Percentiles rank a stretch among this genome's conserved stretches.
These are phyloP conservation scores for Hyphopichia buzzinii DNA, from an alignment of 1,139 yeast genomes.

Conservation along the genomic window DNA sequence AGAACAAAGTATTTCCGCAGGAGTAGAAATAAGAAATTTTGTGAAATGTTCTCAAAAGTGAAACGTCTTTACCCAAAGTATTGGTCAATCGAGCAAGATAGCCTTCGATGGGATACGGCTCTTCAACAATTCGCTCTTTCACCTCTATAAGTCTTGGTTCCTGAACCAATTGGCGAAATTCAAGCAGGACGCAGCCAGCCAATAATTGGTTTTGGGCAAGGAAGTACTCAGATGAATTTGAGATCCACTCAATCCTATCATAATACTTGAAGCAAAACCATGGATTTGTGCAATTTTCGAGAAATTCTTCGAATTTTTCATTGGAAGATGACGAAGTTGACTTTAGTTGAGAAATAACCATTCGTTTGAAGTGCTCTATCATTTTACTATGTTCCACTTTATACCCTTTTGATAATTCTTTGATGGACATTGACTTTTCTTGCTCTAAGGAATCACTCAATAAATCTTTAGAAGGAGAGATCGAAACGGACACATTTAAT, in stretches of 20 bases:
- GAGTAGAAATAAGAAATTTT: slow-evolving; percentile 64
- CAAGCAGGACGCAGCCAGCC: slow-evolving; percentile 37
- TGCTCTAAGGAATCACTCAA: slow-evolving; percentile 15
- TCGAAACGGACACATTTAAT: slow-evolving; percentile 41
- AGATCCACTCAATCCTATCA: slow-evolving; percentile 76
- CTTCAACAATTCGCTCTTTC: slow-evolving; percentile 23
- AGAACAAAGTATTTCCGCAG: slow-evolving; percentile 59
- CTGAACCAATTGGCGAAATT: slow-evolving; percentile 48
- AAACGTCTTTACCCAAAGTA: slow-evolving; percentile 43
- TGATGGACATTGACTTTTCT: slow-evolving; percentile 10
- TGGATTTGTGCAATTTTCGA: slow-evolving; percentile 21
- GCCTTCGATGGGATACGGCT: slow-evolving; percentile 77
- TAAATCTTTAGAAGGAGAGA: slow-evolving; percentile 35
- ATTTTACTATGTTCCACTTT: slow-evolving; percentile 26
- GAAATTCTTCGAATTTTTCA: slow-evolving; percentile 2
- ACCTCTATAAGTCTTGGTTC: slow-evolving; percentile 5
- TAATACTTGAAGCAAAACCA: slow-evolving; percentile 65
- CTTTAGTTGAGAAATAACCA: slow-evolving; percentile 17
- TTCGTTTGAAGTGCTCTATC: slow-evolving; percentile 31
- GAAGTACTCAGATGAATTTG: slow-evolving; percentile 50
- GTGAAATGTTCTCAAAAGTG: slow-evolving; percentile 46
- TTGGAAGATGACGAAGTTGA: neutral
- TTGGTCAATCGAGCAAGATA: slow-evolving; percentile 61
- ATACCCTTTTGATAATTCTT: slow-evolving; percentile 31
- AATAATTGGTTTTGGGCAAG: slow-evolving; percentile 29